Base-by-base conservation (phyloP, 1,139 yeast genomes). In the Sugiyamaella novakii region DNA sequence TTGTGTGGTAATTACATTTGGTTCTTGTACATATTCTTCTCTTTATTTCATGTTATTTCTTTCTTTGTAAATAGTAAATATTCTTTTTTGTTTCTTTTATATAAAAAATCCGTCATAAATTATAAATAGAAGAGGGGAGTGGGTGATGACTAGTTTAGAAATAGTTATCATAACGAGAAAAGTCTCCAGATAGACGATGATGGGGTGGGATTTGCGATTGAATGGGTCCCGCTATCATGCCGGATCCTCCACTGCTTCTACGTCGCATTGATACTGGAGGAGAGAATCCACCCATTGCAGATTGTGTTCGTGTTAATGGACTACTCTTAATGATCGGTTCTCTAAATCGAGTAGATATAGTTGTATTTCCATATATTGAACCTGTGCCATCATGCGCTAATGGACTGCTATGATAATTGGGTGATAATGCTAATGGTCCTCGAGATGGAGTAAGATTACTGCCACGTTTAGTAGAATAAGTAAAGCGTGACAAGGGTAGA, bases 131-230 rank as follows among this genome's bases (percentile, higher is more conserved):
- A n/a, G n/a, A n/a, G n/a, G n/a, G n/a, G n/a, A n/a, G n/a, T n/a
- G n/a, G n/a, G n/a, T n/a, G n/a, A n/a, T n/a, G n/a, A n/a, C n/a
- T 24, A 33, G 27, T 11, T 34, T 30, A 33, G 18, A 33, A 34
- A 33, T 45, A 41, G 24, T 18, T 14, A 18, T 41, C 49, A 46
- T 40, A 49, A 4, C 47, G 43, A n/a, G 47, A 38, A 24, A 44
- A 38, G 12, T 47, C 48, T 14, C 17, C 41, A 8, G 47, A 43
- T 7, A 43, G 28, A 3, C 43, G 33, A 14, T 31, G 50, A 21
- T 22, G 45, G 12, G 30, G 45, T 3, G 15, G 24, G 17, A 3
- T 34, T 8, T 34, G 7, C 7, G 21, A 7, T 29, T 30, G 36
- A 18, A 10, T 21, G 4, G 19, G 10, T 30, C 22, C 35, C 14